Evolutionary conservation across 1,139 yeast species (phyloP), one percentile per base, ranked within the genome.

Genomic region (Kodamaea ohmeri): DNA sequence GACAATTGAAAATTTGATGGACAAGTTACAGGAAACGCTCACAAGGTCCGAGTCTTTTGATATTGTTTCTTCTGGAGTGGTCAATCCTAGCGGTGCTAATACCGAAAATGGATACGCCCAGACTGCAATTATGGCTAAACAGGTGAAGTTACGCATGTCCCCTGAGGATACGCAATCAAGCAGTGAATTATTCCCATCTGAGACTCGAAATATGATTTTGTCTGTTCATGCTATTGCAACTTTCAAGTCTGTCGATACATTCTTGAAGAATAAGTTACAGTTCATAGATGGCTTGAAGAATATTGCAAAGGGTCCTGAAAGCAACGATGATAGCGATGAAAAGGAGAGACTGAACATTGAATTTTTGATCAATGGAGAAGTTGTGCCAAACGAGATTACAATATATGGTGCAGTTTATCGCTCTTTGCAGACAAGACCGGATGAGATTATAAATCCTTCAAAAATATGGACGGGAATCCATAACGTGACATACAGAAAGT

Each of bases 141-240:
- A 87, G 54, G 65, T 89, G 30, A 78, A 78, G 44, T 51, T 89
- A 9, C 76, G 71, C 44, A 65, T 89, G 14, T 51, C 47, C 6
- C 64, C 56, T 6, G 45, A 48, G 12, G 56, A 48, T 4, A 8
- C 14, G 4, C 57, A 58, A 12, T 62, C 55, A n/a, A 55, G 50
- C 8, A 36, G 43, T 6, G 44, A 48, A n/a, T 55, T 46, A 4
- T 41, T 62, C 1, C 67, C 73, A 1, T 51, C 58, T 1, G 55
- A 52, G 6, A 51, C 67, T 47, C 65, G 65, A 26, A 65, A 66
- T 25, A 54, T 82, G 52, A 61, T 78, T 24, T 63, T 89, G 14
- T 74, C 90, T 13, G 85, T 86, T n/a, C 96, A 89, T 56, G 95
- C 95, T 0, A 82, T 89, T 50, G 95, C 96, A 0, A 84, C 96